Percentiles rank a stretch among this genome's conserved stretches.
Conservation (phyloP, 164 flowering plant genomes). For the Berberis vulgaris region DNA sequence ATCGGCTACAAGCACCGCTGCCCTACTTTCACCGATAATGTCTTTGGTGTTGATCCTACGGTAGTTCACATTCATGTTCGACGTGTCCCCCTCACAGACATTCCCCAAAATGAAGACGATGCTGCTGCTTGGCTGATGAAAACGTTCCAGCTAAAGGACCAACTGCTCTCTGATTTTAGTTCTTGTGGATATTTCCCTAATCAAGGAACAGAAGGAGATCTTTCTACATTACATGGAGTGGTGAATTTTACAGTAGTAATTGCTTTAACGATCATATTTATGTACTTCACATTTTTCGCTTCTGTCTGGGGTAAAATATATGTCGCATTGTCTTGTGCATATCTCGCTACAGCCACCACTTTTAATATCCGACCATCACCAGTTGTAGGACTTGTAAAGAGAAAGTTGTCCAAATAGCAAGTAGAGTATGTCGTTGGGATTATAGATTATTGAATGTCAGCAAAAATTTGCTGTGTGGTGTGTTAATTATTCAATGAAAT, state of each 20-base stretch:
- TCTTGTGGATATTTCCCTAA: slow-evolving; percentile 54
- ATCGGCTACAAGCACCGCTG: slow-evolving; percentile 71
- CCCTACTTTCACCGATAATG: slow-evolving; percentile 77
- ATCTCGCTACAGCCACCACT: slow-evolving; percentile 47
- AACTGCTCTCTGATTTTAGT: slow-evolving; percentile 54
- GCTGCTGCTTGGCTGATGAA: slow-evolving; percentile 55
- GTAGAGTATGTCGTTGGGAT: too few relatives aligned
- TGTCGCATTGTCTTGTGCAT: slow-evolving; percentile 44
- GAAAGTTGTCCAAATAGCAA: too few relatives aligned
- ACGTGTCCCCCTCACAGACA: slow-evolving; percentile 39
- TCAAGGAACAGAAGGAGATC: slow-evolving; percentile 44
- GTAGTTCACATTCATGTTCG: slow-evolving; percentile 79
- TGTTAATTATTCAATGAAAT: too few relatives aligned
- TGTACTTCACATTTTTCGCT: slow-evolving; percentile 37
- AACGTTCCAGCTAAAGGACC: slow-evolving; percentile 47
- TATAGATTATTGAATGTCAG: too few relatives aligned
- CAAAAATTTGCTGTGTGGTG: too few relatives aligned
- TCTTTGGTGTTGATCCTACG: slow-evolving; percentile 71
- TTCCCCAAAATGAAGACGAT: slow-evolving; percentile 55
- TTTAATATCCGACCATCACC: slow-evolving; percentile 54
- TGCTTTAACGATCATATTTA: slow-evolving; percentile 30
- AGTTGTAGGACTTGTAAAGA: neutral
- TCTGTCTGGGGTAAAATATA: slow-evolving; percentile 61
- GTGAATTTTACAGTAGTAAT: slow-evolving; percentile 36
- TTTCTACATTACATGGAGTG: slow-evolving; percentile 45